These are phyloP conservation scores for Exobasidium rhododendri DNA, from an alignment of 1,284 basidiomycete species.

Conservation along the genomic window DNA sequence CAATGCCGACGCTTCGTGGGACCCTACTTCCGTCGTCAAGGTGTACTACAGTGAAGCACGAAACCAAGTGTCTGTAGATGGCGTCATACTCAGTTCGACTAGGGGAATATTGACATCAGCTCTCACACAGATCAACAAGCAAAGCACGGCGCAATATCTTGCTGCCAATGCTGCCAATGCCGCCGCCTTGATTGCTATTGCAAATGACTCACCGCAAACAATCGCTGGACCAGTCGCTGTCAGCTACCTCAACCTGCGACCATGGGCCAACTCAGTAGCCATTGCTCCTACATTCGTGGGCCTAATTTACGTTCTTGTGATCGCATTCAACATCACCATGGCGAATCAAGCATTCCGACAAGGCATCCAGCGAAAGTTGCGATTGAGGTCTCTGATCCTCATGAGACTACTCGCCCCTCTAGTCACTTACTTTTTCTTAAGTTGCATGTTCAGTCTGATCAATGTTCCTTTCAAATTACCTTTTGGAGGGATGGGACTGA, in stretches of 20 bases:
- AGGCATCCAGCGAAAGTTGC: conserved; percentile 32
- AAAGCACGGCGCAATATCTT: conserved; percentile 32
- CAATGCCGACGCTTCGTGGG: conserved; percentile 36
- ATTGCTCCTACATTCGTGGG: conserved; percentile 71
- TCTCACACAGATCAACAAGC: conserved; percentile 15
- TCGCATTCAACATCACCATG: conserved; percentile 53
- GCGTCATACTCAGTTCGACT: conserved; percentile 12
- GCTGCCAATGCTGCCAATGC: conserved; percentile 21
- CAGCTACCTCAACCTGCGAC: conserved; percentile 63
- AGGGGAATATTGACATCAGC: not conserved
- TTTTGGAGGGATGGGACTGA: conserved; percentile 24
- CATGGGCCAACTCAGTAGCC: conserved; percentile 70
- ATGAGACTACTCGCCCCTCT: conserved; percentile 39
- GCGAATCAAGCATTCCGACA: conserved; percentile 32
- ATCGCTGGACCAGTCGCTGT: conserved; percentile 62
- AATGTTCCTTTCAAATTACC: conserved; percentile 46
- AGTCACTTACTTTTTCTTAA: conserved; percentile 34
- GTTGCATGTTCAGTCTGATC: conserved; percentile 45
- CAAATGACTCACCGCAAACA: conserved; percentile 62
- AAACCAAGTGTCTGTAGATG: conserved; percentile 28
- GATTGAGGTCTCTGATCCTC: conserved; percentile 30
- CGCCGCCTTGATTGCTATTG: conserved; percentile 39
- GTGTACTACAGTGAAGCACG: conserved; percentile 37
- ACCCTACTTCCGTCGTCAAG: conserved; percentile 30
- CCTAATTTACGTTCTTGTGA: conserved; percentile 69